A percentile compares a stretch with the other conserved stretches of the same genome.
phyloP scores from a whole-genome alignment of 768 basidiomycete species.

The Mycena belliarum region DNA sequence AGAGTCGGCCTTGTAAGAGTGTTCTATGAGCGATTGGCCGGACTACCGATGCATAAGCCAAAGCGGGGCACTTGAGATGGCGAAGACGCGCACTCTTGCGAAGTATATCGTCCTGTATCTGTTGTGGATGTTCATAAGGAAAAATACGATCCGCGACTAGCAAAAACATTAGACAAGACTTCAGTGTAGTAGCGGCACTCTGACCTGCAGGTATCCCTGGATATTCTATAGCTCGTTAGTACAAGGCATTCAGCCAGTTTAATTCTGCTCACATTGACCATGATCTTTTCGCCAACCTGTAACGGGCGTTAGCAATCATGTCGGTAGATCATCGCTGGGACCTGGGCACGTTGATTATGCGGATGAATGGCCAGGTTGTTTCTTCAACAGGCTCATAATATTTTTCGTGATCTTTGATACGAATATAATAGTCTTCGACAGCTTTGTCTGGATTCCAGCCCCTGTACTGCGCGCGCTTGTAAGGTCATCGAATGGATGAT shows the following conservation, averaged over 20 bases:
- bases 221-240: conserved; percentile 55
- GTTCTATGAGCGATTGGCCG: conserved; percentile 97
- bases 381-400: conserved; percentile 92
- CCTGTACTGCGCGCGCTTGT: conserved; percentile 61
- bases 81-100: conserved; percentile 67
- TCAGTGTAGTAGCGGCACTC: conserved; percentile 10
- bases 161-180: conserved; percentile 1
- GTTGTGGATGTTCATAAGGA: conserved; percentile 99
- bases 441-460: conserved; percentile 93
- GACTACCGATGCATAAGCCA: conserved; percentile 52
- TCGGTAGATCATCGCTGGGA: neutral
- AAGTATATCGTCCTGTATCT: conserved; percentile 93
- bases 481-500: conserved; percentile 13
- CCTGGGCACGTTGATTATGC: conserved; percentile 79
- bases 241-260: neutral
- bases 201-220: conserved; percentile 84
- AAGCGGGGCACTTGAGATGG: neutral
- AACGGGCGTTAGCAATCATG: neutral
- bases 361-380: conserved; percentile 89
- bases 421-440: conserved; percentile 86
- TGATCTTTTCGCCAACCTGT: conserved; percentile 93
- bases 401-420: conserved; percentile 84
- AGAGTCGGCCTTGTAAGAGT: conserved; percentile 98
- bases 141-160: conserved; percentile 94
- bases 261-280: conserved; percentile 72